phyloP scores from a whole-genome alignment of 1,139 yeast genomes.

The Hanseniaspora sp. region DNA sequence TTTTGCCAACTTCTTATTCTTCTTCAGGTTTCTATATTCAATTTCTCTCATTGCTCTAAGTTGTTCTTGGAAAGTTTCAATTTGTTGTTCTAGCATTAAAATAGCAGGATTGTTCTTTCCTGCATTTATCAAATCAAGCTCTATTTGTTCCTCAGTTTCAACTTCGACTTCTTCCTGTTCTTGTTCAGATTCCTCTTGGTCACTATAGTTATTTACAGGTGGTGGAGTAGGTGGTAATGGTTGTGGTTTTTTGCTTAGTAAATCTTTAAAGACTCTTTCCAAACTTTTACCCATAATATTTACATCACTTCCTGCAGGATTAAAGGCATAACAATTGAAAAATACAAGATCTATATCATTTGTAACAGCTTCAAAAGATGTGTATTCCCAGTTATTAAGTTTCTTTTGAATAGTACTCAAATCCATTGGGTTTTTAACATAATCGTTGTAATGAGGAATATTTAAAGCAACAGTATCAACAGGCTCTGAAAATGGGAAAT shows the following conservation, averaged over 20 bases:
- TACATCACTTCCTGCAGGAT: slow-evolving; percentile 93
- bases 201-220: slow-evolving; percentile 25
- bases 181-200: slow-evolving; percentile 29
- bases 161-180: slow-evolving; percentile 33
- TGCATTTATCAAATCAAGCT: slow-evolving; percentile 52
- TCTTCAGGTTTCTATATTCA: slow-evolving; percentile 49
- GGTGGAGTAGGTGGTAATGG: slow-evolving; percentile 48
- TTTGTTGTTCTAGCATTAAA: slow-evolving; percentile 74
- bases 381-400: slow-evolving; percentile 75
- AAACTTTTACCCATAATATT: slow-evolving; percentile 89
- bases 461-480: slow-evolving; percentile 92
- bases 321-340: slow-evolving; percentile 78
- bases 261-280: slow-evolving; percentile 73
- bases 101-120: slow-evolving; percentile 58
- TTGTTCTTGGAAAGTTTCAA: slow-evolving; percentile 75
- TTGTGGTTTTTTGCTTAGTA: slow-evolving; percentile 87
- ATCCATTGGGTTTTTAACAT: slow-evolving; percentile 92
- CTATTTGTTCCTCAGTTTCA: slow-evolving; percentile 53
- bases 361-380: slow-evolving; percentile 79
- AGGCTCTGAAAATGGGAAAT: slow-evolving; percentile 85
- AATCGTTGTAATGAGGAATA: slow-evolving; percentile 77
- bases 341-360: slow-evolving; percentile 72
- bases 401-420: slow-evolving; percentile 73
- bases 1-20: slow-evolving; percentile 31
- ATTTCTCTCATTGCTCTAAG: slow-evolving; percentile 70